Evolutionary conservation across 202 grass and related monocot species (phyloP).

Genomic region (Panicum hallii): DNA sequence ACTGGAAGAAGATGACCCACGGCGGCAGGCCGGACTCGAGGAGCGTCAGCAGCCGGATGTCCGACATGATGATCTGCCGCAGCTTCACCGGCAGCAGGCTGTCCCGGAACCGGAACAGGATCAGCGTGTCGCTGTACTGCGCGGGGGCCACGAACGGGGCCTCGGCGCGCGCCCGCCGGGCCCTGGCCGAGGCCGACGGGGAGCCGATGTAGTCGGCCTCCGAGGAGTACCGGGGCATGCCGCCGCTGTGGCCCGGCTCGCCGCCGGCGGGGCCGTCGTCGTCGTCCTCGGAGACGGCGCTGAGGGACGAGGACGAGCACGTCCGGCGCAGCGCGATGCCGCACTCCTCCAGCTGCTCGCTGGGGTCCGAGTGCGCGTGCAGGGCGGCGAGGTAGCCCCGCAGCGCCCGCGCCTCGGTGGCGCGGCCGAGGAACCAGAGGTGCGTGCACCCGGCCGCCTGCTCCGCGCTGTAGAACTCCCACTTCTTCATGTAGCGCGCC

Average conservation of each 20-base stretch:
- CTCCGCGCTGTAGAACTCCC: constrained; percentile 84
- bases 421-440: constrained; percentile 64
- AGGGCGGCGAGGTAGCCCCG: constrained; percentile 52
- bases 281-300: constrained; percentile 25
- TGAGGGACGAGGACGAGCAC: constrained; percentile 29
- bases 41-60: constrained; percentile 73
- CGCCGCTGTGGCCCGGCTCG: neutral
- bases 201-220: neutral
- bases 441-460: constrained; percentile 62
- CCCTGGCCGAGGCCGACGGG: neutral
- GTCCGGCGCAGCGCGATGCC: neutral
- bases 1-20: constrained; percentile 89
- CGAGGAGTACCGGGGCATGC: neutral
- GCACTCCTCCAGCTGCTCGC: neutral
- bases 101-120: constrained; percentile 74
- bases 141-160: constrained; percentile 16
- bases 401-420: constrained; percentile 51
- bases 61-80: constrained; percentile 67
- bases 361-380: constrained; percentile 20
- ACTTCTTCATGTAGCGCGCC: constrained; percentile 83
- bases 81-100: constrained; percentile 69
- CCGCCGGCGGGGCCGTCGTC: neutral
- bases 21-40: constrained; percentile 83
- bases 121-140: constrained; percentile 67
- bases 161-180: neutral